phyloP scores from a whole-genome alignment of 2,329 filamentous ascomycete species.

The Fusarium pilosicola region DNA sequence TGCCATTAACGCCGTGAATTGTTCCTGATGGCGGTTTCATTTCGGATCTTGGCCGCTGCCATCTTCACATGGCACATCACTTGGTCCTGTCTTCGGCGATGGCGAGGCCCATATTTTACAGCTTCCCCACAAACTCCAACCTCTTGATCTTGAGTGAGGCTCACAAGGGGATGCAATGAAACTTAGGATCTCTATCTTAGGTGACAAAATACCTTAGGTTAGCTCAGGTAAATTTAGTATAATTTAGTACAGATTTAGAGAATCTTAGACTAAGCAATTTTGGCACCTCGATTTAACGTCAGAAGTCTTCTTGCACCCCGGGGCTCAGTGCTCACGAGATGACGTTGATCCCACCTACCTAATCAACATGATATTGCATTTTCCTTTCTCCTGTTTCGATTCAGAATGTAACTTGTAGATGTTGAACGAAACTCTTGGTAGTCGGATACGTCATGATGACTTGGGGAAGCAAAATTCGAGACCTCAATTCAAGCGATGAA shows the following conservation, averaged over 20 bases:
- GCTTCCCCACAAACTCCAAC: slow-evolving; percentile 7
- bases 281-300: too few relatives aligned
- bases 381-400: too few relatives aligned
- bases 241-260: too few relatives aligned
- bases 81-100: neutral
- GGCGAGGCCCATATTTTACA: neutral
- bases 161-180: neutral
- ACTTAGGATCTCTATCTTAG: too few relatives aligned
- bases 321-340: neutral
- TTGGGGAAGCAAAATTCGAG: neutral
- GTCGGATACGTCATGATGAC: neutral
- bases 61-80: neutral
- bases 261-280: too few relatives aligned
- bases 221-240: too few relatives aligned
- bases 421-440: neutral
- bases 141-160: neutral
- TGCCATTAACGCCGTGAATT: neutral
- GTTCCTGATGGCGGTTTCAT: neutral
- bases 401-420: neutral
- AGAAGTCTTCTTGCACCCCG: too few relatives aligned
- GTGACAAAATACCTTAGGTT: too few relatives aligned
- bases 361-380: accelerated
- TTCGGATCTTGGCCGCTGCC: slow-evolving; percentile 16
- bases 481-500: neutral
- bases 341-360: neutral